Percentiles rank a stretch among this genome's conserved stretches.
Evolutionary conservation across 2,329 filamentous ascomycete species (phyloP).

Genomic region (Penicillium sp.): DNA sequence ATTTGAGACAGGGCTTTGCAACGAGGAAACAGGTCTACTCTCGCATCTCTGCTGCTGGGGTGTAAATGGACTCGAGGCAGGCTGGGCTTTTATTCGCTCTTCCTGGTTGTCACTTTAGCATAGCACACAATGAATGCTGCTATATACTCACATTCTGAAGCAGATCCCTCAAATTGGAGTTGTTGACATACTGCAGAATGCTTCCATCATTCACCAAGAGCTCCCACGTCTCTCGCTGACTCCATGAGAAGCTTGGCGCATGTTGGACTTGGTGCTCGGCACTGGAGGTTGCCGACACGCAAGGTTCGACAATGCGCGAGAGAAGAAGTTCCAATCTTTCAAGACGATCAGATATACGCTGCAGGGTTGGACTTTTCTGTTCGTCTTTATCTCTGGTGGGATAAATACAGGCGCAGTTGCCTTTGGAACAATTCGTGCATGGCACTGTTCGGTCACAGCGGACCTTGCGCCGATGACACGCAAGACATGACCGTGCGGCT

Average conservation of each 20-base stretch:
- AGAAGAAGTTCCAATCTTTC: constrained; percentile 14
- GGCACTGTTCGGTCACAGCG: constrained; percentile 30
- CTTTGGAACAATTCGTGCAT: constrained; percentile 27
- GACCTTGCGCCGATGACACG: constrained; percentile 31
- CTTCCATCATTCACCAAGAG: constrained; percentile 6
- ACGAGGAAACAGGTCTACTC: neutral
- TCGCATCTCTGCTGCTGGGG: neutral
- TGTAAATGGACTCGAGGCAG: neutral
- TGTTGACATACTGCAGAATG: constrained; percentile 5
- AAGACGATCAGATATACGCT: constrained; percentile 13
- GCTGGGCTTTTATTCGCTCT: neutral
- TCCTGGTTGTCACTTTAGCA: neutral
- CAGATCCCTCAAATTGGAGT: constrained; percentile 5
- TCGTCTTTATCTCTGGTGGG: constrained; percentile 14
- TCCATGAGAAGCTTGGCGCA: no score
- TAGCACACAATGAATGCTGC: neutral
- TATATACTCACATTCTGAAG: neutral
- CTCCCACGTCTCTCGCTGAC: constrained; percentile 5
- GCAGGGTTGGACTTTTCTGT: constrained; percentile 14
- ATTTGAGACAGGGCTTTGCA: neutral
- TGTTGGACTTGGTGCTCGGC: neutral
- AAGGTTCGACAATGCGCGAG: constrained; percentile 4
- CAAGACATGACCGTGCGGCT: constrained; percentile 18
- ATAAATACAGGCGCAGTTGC: constrained; percentile 13
- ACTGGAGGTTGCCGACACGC: neutral